phyloP scores from a whole-genome alignment of 495 filamentous ascomycete species.

The Podospora conica region DNA sequence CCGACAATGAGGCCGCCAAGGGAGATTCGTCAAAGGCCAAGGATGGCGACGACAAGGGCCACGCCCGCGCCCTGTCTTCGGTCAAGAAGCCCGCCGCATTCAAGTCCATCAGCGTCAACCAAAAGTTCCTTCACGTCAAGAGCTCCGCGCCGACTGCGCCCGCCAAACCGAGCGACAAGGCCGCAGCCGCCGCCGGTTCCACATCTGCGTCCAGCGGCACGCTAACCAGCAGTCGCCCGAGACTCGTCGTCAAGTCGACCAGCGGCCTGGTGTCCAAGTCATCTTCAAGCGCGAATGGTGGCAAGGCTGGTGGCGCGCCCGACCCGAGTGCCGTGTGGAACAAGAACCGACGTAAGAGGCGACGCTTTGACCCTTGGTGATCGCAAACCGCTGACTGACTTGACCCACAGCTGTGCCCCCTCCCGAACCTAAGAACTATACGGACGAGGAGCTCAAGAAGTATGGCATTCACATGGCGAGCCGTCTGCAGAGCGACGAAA shows the following conservation, averaged over 20 bases:
- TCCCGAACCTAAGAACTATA: constrained; percentile 82
- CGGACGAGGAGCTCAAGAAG: constrained; percentile 93
- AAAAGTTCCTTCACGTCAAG: constrained; percentile 66
- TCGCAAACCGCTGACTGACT: constrained; percentile 9
- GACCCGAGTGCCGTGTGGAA: constrained; percentile 88
- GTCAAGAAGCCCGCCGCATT: constrained; percentile 82
- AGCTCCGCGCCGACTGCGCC: constrained; percentile 32
- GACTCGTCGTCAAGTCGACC: constrained; percentile 49
- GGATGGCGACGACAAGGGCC: constrained; percentile 47
- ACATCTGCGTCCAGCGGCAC: constrained; percentile 33
- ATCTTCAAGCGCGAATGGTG: constrained; percentile 47
- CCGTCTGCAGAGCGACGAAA: constrained; percentile 75
- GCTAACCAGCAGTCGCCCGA: constrained; percentile 41
- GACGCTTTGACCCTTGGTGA: background rate
- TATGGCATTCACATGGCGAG: constrained; percentile 95
- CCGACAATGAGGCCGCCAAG: constrained; percentile 60
- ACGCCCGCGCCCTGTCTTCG: constrained; percentile 58
- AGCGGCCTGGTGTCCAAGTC: constrained; percentile 46
- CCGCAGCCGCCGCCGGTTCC: constrained; percentile 27
- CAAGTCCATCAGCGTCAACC: constrained; percentile 93
- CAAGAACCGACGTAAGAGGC: constrained; percentile 75
- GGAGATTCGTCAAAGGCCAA: constrained; percentile 44
- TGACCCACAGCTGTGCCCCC: constrained; percentile 57
- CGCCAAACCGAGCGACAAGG: constrained; percentile 48
- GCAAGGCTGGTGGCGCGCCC: constrained; percentile 46